Evolutionary conservation across 768 basidiomycete genomes (phyloP).

Genomic region (Russula foetens): DNA sequence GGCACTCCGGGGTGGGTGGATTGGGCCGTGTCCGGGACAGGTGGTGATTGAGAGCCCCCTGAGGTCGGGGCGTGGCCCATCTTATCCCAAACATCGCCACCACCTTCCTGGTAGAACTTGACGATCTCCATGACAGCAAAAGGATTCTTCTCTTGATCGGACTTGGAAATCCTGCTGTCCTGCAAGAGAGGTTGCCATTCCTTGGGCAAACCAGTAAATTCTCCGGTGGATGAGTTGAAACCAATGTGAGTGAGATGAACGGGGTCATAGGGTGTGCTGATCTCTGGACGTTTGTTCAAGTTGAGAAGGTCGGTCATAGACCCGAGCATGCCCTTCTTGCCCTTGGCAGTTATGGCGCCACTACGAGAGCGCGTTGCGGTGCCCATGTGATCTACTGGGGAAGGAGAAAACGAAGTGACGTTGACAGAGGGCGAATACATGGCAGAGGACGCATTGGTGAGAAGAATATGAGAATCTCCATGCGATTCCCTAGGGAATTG

Average conservation of each 20-base stretch:
- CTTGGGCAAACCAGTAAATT: slow-evolving; percentile 95
- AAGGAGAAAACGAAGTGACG: too few species aligned
- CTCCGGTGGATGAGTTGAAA: slow-evolving; percentile 97
- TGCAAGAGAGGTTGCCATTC: slow-evolving; percentile 98
- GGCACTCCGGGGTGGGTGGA: slow-evolving; percentile 21
- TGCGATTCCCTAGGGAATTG: too few species aligned
- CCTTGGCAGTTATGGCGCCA: too few species aligned
- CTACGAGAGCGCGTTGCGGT: too few species aligned
- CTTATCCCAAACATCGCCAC: slow-evolving; percentile 80
- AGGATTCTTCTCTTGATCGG: slow-evolving; percentile 95
- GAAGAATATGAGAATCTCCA: too few species aligned
- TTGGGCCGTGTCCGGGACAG: slow-evolving; percentile 4
- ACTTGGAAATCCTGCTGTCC: slow-evolving; percentile 89
- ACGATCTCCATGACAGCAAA: slow-evolving; percentile 98
- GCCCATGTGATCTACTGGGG: too few species aligned
- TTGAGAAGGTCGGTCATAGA: too few species aligned
- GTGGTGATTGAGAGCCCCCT: slow-evolving; percentile 18
- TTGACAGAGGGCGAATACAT: too few species aligned
- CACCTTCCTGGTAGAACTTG: slow-evolving; percentile 93
- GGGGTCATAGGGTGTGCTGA: too few species aligned
- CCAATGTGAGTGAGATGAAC: slow-evolving; percentile 99
- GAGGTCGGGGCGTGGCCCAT: slow-evolving; percentile 39
- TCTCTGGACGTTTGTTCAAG: too few species aligned
- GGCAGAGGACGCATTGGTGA: too few species aligned
- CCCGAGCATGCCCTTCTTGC: too few species aligned